Conservation (phyloP, 2,329 filamentous ascomycete genomes). For the Colletotrichum navitas region DNA sequence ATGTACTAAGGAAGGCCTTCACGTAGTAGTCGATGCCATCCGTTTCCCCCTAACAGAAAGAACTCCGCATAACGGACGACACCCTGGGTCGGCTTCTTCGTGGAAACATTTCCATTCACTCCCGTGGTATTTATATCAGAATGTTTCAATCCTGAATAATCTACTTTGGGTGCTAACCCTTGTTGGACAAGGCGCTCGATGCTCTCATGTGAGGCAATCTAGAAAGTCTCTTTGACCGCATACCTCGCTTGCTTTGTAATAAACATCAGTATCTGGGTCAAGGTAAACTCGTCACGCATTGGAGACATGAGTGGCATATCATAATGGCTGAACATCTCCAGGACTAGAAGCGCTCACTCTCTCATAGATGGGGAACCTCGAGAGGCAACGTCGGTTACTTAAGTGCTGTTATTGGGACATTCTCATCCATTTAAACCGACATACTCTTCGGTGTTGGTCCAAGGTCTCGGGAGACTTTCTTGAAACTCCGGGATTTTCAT, state of each 20-base stretch:
- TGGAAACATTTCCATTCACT: background rate
- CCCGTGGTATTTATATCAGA: too few species aligned
- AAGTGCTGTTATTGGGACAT: background rate
- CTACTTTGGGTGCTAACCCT: too few species aligned
- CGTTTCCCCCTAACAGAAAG: background rate
- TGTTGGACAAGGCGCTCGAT: too few species aligned
- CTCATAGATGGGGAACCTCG: background rate
- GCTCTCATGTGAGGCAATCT: too few species aligned
- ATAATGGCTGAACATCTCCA: too few species aligned
- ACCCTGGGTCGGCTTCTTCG: background rate
- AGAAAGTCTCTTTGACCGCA: too few species aligned
- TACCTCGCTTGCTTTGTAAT: background rate
- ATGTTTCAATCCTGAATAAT: too few species aligned
- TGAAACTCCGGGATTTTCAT: background rate
- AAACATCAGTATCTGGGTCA: background rate
- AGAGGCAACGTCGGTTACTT: background rate
- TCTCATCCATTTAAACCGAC: too few species aligned
- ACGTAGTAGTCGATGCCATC: background rate
- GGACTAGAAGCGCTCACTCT: background rate
- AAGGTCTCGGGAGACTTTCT: too few species aligned
- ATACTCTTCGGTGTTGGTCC: background rate
- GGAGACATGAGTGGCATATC: too few species aligned
- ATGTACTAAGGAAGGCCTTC: background rate
- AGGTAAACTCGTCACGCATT: background rate
- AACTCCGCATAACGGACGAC: background rate